Evolutionary conservation across 176 grass and related monocot species (phyloP).

Genomic region (Chrysopogon serrulatus): DNA sequence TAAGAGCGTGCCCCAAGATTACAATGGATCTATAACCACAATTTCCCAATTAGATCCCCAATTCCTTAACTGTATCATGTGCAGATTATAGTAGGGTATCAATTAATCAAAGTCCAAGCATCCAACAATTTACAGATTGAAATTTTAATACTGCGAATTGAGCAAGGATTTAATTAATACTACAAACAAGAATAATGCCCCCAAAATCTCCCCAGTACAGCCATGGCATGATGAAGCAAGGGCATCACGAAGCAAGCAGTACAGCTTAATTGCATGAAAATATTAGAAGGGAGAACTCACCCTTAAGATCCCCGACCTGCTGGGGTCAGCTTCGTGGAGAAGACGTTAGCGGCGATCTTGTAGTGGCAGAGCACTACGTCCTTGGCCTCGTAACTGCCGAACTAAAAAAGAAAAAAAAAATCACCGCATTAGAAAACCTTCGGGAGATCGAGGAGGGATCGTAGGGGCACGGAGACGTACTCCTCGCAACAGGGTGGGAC

Average conservation of each 20-base stretch:
- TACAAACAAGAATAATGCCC: neutral
- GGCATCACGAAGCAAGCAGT: neutral
- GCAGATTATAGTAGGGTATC: neutral
- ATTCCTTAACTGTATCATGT: neutral
- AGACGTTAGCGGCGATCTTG: conserved; percentile 70
- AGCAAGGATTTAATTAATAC: neutral
- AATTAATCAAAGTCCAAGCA: neutral
- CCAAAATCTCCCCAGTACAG: neutral
- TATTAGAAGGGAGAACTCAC: conserved; percentile 33
- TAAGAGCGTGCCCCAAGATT: neutral
- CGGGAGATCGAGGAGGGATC: no score
- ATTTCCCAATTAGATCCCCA: neutral
- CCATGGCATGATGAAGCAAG: neutral
- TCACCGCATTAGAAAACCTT: conserved; percentile 14
- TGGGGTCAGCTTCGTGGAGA: conserved; percentile 79
- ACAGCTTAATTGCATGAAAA: neutral
- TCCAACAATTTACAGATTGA: neutral
- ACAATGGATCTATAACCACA: neutral
- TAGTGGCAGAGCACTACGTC: conserved; percentile 71
- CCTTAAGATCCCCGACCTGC: conserved; percentile 78
- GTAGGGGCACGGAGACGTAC: no score
- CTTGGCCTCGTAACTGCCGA: conserved; percentile 65
- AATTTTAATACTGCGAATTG: neutral
- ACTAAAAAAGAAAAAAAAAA: neutral
- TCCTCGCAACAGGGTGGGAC: no score